phyloP scores from a whole-genome alignment of 176 grass and related monocot species.

The Juncus effusus region DNA sequence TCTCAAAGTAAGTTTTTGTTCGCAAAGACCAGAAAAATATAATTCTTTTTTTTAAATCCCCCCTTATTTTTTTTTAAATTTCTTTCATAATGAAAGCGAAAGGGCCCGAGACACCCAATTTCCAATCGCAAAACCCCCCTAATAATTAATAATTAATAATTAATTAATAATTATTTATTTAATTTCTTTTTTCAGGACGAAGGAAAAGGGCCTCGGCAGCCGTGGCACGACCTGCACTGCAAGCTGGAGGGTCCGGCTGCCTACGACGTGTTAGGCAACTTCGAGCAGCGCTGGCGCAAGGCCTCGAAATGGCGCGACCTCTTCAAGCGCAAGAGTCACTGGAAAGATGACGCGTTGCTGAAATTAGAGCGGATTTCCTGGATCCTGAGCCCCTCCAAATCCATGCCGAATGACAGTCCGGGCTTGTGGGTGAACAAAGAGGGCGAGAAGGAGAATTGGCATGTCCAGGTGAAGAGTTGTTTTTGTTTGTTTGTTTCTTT shows the following conservation, averaged over 20 bases:
- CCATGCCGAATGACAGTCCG: conserved; percentile 51
- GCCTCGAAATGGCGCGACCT: conserved; percentile 73
- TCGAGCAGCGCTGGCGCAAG: conserved; percentile 87
- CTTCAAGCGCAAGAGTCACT: conserved; percentile 49
- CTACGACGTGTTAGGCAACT: conserved; percentile 88
- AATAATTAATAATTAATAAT: too few species aligned
- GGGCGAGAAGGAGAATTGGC: conserved; percentile 78
- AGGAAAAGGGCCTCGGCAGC: conserved; percentile 85
- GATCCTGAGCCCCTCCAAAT: conserved; percentile 77
- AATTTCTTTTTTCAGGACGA: conserved; percentile 38
- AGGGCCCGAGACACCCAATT: too few species aligned
- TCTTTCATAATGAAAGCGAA: too few species aligned
- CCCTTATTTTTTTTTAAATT: too few species aligned
- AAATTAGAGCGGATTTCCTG: conserved; percentile 91
- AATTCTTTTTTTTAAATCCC: too few species aligned
- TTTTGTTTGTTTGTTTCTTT: conserved; percentile 4
- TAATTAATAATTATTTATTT: background rate
- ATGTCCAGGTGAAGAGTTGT: conserved; percentile 52
- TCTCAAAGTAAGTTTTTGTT: too few species aligned
- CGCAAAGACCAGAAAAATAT: too few species aligned
- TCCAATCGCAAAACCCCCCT: too few species aligned
- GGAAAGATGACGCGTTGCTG: conserved; percentile 89
- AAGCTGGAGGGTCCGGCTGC: conserved; percentile 89
- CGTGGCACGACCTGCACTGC: conserved; percentile 98
- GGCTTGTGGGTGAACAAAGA: conserved; percentile 62